Evolutionary conservation across 2,329 filamentous ascomycete species (phyloP), one percentile per base, ranked within the genome.

Genomic region (Colletotrichum sidae): DNA sequence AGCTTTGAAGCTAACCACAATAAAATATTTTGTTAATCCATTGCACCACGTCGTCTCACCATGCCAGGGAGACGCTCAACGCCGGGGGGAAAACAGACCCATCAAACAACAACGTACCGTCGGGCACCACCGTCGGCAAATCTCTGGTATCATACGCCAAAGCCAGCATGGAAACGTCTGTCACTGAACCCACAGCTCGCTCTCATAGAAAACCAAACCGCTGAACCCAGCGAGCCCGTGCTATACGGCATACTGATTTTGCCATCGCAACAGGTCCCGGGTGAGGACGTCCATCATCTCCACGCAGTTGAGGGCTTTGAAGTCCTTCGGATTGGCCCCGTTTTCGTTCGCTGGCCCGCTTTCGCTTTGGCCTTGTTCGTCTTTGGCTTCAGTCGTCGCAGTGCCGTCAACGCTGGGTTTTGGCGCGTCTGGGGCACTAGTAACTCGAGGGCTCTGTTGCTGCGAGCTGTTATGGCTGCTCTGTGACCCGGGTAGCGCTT

Each of bases 241-340:
- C 69, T 13, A 68, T 74, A 70, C 79, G 58, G 80, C 75, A 70
- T 86, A 94, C 72, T 92, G 87, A 69, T 91, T 90, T 79, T 97
- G 93, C 93, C 93, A 97, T 72, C 92, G 91, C 70, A 95, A 87
- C 72, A 97, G 84, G 75, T 94, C 89, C 67, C 91, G 86, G 67
- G 91, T 94, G 75, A 97, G 78, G 70, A 89, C 85, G 75, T 96
- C 93, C 92, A 96, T 96, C 92, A 97, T 96, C 78, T 96, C 92
- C 69, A 92, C 83, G 70, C 91, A 94, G 62, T 83, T 92, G 69
- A 97, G 81, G 8, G 91, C 86, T 70, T 90, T 92, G 76, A 97
- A 97, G 1, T 90, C 86, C 71, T 81, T 84, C 49, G 72, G 60
- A 13, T 53, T 45, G 67, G 60, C 60, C 73, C 74, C 47, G 67